Evolutionary conservation across 176 grass and related monocot species (phyloP).

Genomic region (Cymbopogon citratus): DNA sequence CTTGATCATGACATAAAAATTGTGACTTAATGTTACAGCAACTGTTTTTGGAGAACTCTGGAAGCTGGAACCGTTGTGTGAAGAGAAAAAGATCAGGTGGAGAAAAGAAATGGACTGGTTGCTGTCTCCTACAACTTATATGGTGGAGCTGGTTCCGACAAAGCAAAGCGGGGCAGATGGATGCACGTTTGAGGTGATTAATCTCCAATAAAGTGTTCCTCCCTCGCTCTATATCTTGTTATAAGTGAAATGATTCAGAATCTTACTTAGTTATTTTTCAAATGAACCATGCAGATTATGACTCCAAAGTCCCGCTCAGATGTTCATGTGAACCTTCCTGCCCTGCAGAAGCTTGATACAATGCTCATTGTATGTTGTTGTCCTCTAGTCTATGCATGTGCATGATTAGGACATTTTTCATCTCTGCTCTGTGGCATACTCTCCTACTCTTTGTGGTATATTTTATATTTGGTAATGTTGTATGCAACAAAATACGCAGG

Average conservation of each 20-base stretch:
- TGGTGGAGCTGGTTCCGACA: conserved; percentile 95
- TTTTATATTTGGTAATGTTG: conserved; percentile 11
- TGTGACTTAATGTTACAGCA: conserved; percentile 32
- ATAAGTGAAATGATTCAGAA: neutral
- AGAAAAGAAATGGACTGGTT: conserved; percentile 95
- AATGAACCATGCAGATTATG: conserved; percentile 73
- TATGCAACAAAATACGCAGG: conserved; percentile 47
- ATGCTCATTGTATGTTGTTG: conserved; percentile 81
- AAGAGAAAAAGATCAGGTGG: conserved; percentile 83
- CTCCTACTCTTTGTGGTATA: neutral
- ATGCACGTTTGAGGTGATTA: conserved; percentile 64
- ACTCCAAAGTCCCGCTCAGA: conserved; percentile 91
- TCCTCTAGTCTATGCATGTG: neutral
- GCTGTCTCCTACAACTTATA: conserved; percentile 86
- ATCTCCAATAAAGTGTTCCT: neutral
- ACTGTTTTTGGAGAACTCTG: conserved; percentile 93
- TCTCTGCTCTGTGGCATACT: neutral
- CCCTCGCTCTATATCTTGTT: neutral
- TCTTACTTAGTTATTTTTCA: neutral
- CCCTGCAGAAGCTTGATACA: conserved; percentile 95
- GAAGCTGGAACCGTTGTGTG: conserved; percentile 88
- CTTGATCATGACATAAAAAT: conserved; percentile 1
- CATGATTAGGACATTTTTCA: neutral
- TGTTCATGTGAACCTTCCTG: conserved; percentile 91
- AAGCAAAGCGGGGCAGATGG: conserved; percentile 85